phyloP scores from a whole-genome alignment of 768 basidiomycete genomes.

The Leccinum longicurvipes region DNA sequence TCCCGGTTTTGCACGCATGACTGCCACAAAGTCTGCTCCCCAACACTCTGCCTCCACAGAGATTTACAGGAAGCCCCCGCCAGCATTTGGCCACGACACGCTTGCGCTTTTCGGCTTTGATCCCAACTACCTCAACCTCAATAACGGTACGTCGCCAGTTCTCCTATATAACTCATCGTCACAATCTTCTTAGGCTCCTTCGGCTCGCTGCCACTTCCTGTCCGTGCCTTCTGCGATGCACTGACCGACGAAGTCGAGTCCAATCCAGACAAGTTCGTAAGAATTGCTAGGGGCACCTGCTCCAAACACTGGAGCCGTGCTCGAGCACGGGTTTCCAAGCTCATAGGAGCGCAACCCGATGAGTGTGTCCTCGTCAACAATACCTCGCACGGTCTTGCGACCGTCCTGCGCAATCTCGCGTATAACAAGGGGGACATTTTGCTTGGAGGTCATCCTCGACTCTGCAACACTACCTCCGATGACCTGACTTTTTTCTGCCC shows the following conservation, averaged over 20 bases:
- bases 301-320: slow-evolving; percentile 35
- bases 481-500: background rate
- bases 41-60: background rate
- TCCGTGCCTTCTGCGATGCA: slow-evolving; percentile 43
- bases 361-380: slow-evolving; percentile 51
- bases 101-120: slow-evolving; percentile 56
- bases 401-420: slow-evolving; percentile 61
- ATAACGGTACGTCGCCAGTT: slow-evolving; percentile 47
- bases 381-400: slow-evolving; percentile 45
- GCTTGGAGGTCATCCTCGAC: slow-evolving; percentile 36
- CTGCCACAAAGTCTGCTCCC: background rate
- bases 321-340: slow-evolving; percentile 45
- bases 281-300: slow-evolving; percentile 35
- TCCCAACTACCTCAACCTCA: slow-evolving; percentile 59
- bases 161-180: background rate
- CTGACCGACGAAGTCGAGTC: slow-evolving; percentile 43
- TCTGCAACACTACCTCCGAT: background rate
- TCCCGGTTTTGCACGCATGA: too few species aligned
- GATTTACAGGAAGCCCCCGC: slow-evolving; percentile 28
- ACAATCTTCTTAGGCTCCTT: slow-evolving; percentile 47
- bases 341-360: slow-evolving; percentile 50
- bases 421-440: slow-evolving; percentile 56
- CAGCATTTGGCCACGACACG: slow-evolving; percentile 54
- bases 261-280: slow-evolving; percentile 57
- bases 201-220: slow-evolving; percentile 54